phyloP scores from a whole-genome alignment of 2,329 filamentous ascomycete species.

The Conoideocrella luteorostrata region DNA sequence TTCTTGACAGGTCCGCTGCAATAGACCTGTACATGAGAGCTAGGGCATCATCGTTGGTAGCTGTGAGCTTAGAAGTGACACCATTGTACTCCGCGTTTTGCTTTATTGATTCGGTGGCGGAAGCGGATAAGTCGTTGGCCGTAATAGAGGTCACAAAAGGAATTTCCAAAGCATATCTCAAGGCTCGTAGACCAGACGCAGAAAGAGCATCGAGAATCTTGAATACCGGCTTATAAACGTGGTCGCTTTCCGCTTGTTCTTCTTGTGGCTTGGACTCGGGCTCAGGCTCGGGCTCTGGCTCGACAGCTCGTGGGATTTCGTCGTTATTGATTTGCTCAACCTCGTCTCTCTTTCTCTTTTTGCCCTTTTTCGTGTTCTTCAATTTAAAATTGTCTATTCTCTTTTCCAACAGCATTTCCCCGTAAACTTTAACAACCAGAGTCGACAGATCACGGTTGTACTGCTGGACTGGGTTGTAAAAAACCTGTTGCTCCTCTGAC shows the following conservation, averaged over 20 bases:
- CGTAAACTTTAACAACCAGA: conserved; percentile 83
- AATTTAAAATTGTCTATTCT: conserved; percentile 29
- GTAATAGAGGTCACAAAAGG: conserved; percentile 76
- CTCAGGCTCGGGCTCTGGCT: conserved; percentile 10
- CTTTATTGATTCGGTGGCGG: conserved; percentile 73
- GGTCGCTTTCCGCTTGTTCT: conserved; percentile 16
- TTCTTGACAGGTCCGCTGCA: conserved; percentile 42
- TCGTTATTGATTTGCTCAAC: conserved; percentile 10
- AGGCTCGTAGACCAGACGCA: conserved; percentile 81
- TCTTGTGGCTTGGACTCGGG: too few relatives aligned
- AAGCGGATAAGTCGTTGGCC: conserved; percentile 79
- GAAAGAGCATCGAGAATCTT: conserved; percentile 93
- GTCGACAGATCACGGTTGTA: conserved; percentile 97
- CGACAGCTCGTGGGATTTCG: conserved; percentile 4
- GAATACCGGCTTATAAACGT: conserved; percentile 45
- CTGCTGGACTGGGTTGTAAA: conserved; percentile 98
- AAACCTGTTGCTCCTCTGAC: conserved; percentile 69
- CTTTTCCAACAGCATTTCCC: conserved; percentile 54
- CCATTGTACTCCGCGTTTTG: conserved; percentile 81
- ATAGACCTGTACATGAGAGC: conserved; percentile 81
- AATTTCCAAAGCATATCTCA: conserved; percentile 88
- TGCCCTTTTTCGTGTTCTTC: conserved; percentile 34
- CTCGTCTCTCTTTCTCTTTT: conserved; percentile 42
- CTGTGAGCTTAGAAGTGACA: conserved; percentile 62
- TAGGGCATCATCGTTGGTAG: conserved; percentile 76